Base-by-base conservation (phyloP, 257 asterid genomes). In the Mitragyna speciosa region DNA sequence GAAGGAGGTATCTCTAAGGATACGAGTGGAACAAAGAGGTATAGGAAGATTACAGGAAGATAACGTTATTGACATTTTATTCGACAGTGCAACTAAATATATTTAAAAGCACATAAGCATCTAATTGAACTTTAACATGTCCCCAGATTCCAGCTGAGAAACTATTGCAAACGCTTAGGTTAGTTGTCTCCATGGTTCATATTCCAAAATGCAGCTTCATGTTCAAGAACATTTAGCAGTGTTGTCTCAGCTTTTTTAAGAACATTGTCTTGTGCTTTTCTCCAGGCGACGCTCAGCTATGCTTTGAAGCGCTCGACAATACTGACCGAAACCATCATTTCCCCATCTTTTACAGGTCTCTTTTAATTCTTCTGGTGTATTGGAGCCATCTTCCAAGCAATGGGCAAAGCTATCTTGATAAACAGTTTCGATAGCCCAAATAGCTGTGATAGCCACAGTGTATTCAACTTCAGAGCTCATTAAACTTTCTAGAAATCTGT, bases 391-490 rank as follows among this genome's bases (percentile, higher is more conserved):
- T 78, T 91, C 90, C 73, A 93, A 73, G 85, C 96, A 95, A 73
- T 95, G 93, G 7, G 97, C 97, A 83, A 89, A 95, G 89, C 98
- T 93, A 48, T 90, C 92, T 66, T 90, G 98, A 80, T 94, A 94
- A 75, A 93, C 96, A 20, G 88, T 82, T 86, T 93, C 98, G 51
- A 94, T 89, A 0, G 89, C 95, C 98, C 98, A 94, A 78, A 94
- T 90, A 39, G 95, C 92, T 24, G 93, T 85, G 72, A 91, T 66
- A 75, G 95, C 94, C 78, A 86, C 81, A 0, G 92, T 82, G 87
- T 90, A 91, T 45, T 88, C 96, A 72, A 90, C 96, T 17, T 90
- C 93, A 33, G 90, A 80, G 77, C 90, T 82, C 82, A 52, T 86
- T 65, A 93, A 83, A 82, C 90, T 86, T 69, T 89, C 97, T 87